Evolutionary conservation across 352 stramenopile genomes (phyloP).

Genomic region (Phytophthora fragariaefolia): DNA sequence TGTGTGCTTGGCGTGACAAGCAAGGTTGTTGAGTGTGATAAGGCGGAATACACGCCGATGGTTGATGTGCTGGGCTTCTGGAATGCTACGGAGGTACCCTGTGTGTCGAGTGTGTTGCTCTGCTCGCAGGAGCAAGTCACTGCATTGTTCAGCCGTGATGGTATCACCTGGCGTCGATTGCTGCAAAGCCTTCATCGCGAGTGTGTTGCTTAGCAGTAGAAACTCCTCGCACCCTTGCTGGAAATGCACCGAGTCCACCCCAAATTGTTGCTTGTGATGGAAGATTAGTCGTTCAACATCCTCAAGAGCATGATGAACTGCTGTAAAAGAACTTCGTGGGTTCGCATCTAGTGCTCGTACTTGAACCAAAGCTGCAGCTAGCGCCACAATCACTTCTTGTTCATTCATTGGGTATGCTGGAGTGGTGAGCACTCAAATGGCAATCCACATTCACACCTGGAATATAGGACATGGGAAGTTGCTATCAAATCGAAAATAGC

Average conservation of each 20-base stretch:
- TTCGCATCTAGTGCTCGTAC: slow-evolving; percentile 35
- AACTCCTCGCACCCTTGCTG: slow-evolving; percentile 72
- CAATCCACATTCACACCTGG: background rate
- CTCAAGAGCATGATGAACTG: slow-evolving; percentile 40
- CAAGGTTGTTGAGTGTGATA: slow-evolving; percentile 73
- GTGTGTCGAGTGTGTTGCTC: slow-evolving; percentile 62
- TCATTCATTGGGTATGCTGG: slow-evolving; percentile 19
- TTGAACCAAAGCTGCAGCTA: slow-evolving; percentile 48
- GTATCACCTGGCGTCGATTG: slow-evolving; percentile 7
- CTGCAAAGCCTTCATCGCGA: slow-evolving; percentile 58
- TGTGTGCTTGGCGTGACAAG: slow-evolving; percentile 59
- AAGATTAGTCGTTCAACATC: slow-evolving; percentile 52
- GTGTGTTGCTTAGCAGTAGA: slow-evolving; percentile 63
- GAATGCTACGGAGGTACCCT: slow-evolving; percentile 47
- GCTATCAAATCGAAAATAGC: slow-evolving; percentile 10
- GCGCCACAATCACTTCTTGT: slow-evolving; percentile 48
- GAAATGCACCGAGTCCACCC: slow-evolving; percentile 45
- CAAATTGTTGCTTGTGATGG: slow-evolving; percentile 54
- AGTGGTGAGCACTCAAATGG: background rate
- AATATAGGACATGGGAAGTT: slow-evolving; percentile 25
- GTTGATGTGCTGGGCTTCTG: slow-evolving; percentile 21
- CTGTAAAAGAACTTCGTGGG: slow-evolving; percentile 8
- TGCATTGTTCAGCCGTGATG: slow-evolving; percentile 23
- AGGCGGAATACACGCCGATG: slow-evolving; percentile 48
- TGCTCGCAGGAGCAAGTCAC: slow-evolving; percentile 43